Evolutionary conservation across 2,329 filamentous ascomycete species (phyloP), one percentile per base, ranked within the genome.

Genomic region (Fusarium nematophilum): DNA sequence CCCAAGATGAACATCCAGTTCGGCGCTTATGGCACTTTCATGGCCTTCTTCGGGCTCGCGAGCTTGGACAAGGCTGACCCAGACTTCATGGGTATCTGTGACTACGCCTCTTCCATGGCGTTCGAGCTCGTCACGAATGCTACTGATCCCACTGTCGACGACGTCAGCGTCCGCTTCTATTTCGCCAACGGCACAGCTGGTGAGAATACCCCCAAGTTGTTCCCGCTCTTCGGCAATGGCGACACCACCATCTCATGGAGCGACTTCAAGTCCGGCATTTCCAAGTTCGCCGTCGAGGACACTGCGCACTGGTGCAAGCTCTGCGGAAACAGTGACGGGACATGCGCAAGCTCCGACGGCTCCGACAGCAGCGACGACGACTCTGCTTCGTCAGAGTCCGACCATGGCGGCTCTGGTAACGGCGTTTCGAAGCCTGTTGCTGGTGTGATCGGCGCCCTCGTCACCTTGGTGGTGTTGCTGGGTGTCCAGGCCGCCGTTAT

Each of bases 61-160:
- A 73, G 81, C 57, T 79, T 88, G 51, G 76, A 78, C 6, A 70
- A 75, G 10, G 81, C 77, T 2, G 84, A 81, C 54, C 65, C 76
- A 1, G 78, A 90, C 72, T 96, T 97, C 79, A 87, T 79, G 55
- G 90, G 90, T 49, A 79, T 97, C 10, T 87, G 89, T n/a, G 89
- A 93, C 77, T 97, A 97, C 69, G 92, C 92, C 5, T 90, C 88
- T 3, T 87, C 87, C 62, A 92, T 96, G 85, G 82, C 82, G 6
- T 93, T 96, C 72, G 93, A 97, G 79, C 78, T 89, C 17, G 79
- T 87, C 48, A 85, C 85, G 63, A 75, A 83, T 83, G 77, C 78
- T 4, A 80, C 76, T 10, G 65, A 70, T 71, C 84, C 87, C 9
- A 60, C 67, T 53, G 33, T 43, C 26, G 65, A 78, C 25, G 80